Conservation (phyloP, 257 asterid genomes). For the Voacanga thouarsii region DNA sequence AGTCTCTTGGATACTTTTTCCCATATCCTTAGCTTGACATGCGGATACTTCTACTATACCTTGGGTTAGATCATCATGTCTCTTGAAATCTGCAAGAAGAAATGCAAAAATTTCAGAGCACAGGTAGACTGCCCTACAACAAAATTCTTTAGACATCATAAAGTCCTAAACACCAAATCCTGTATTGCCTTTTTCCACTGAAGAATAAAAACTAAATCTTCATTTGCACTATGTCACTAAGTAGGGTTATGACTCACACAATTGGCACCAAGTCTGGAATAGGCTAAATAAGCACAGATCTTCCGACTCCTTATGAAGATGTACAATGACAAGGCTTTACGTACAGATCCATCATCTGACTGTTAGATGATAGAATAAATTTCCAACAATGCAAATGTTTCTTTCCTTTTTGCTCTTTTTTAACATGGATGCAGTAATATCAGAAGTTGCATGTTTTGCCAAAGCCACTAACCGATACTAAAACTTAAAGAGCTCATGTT, state of each 20-base stretch:
- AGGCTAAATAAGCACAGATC: background rate
- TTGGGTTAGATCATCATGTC: conserved; percentile 7
- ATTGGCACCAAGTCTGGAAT: background rate
- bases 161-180: background rate
- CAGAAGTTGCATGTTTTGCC: background rate
- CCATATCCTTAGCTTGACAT: conserved; percentile 26
- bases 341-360: background rate
- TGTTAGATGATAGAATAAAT: background rate
- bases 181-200: background rate
- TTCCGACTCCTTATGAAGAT: background rate
- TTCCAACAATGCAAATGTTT: background rate
- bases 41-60: conserved; percentile 21
- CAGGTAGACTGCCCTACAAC: background rate
- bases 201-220: background rate
- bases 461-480: background rate
- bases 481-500: background rate
- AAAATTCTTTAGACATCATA: background rate
- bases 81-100: conserved; percentile 26
- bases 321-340: background rate
- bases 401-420: background rate
- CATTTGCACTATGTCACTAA: background rate
- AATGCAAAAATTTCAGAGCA: background rate
- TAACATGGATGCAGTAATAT: background rate
- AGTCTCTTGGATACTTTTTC: conserved; percentile 15
- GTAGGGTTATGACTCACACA: background rate